Evolutionary conservation across 1,139 yeast species (phyloP).

Genomic region (Suhomyces atakaporum): DNA sequence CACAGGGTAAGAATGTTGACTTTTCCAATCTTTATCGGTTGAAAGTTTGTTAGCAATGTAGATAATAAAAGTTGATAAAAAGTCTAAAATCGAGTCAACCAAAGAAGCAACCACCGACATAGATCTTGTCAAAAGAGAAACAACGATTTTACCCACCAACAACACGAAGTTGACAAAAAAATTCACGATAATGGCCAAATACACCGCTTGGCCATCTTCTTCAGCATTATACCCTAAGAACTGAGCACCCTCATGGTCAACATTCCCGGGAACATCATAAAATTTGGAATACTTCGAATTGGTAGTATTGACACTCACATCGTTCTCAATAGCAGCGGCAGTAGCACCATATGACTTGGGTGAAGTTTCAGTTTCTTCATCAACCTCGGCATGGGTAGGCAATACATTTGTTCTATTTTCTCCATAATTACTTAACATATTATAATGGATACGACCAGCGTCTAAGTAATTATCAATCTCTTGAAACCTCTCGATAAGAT

Average conservation of each 20-base stretch:
- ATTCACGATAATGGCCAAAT: slow-evolving; percentile 65
- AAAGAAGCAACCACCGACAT: slow-evolving; percentile 77
- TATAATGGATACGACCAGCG: slow-evolving; percentile 64
- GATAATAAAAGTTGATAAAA: slow-evolving; percentile 72
- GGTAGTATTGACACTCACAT: slow-evolving; percentile 10
- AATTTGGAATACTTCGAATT: slow-evolving; percentile 30
- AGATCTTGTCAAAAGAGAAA: slow-evolving; percentile 66
- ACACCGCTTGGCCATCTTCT: slow-evolving; percentile 46
- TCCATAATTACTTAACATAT: slow-evolving; percentile 65
- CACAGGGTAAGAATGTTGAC: slow-evolving; percentile 56
- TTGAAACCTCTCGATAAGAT: slow-evolving; percentile 54
- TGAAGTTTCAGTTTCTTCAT: slow-evolving; percentile 15
- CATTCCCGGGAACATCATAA: slow-evolving; percentile 59
- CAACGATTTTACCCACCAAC: slow-evolving; percentile 61
- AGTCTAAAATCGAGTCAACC: slow-evolving; percentile 74
- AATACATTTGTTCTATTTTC: slow-evolving; percentile 29
- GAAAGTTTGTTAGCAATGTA: slow-evolving; percentile 63
- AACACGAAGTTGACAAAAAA: slow-evolving; percentile 61
- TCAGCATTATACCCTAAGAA: slow-evolving; percentile 51
- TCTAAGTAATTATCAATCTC: slow-evolving; percentile 70
- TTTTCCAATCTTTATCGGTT: slow-evolving; percentile 54
- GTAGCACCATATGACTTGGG: not conserved
- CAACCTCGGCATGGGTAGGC: slow-evolving; percentile 27
- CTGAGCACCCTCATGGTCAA: slow-evolving; percentile 56
- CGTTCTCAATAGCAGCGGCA: not conserved